Evolutionary conservation across 768 basidiomycete species (phyloP), one percentile per base, ranked within the genome.

Genomic region (Collybia nuda): DNA sequence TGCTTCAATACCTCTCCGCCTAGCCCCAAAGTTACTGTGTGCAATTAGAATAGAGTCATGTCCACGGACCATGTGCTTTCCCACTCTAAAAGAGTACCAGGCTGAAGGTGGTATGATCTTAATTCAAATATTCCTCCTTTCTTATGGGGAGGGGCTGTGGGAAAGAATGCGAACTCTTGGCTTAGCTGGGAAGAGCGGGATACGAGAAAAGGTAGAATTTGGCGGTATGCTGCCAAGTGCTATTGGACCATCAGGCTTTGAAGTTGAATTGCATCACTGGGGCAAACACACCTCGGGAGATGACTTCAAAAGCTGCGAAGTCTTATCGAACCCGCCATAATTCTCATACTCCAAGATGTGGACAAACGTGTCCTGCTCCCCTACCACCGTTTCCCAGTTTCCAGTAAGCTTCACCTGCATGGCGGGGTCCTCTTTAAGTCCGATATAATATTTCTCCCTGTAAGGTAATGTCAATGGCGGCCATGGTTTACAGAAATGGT

Each of bases 101-200:
- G 91, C 60, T 87, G 84, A 51, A 97, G 70, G 64, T 84, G 84
- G 70, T 99, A 99, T 32, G 80, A 84, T 59, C 97, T 80, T 59
- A 98, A 74, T 70, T 99, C 97, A 63, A 97, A 99, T 40, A 99
- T 76, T 5, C 97, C 96, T 5, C 95, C 96, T 57, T 88, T 81
- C 4, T 83, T 77, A 57, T 80, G 87, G 5, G 95, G 94, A 28
- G 94, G 93, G 17, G 90, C 81, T 1, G 93, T 91, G 5, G 94
- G 93, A 64, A 95, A 84, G 73, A 98, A 96, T 1, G 91, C 92
- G 69, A 99, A 99, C 66, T 99, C 96, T 64, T 93, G 92, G 58
- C 81, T 85, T 42, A 96, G 79, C 58, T 96, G 93, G 14, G 79
- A 78, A 24, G 84, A 77, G 37, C 95, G 84, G 14, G 83, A 85